These are phyloP conservation scores for Boletus reticuloceps DNA, from an alignment of 768 basidiomycete genomes.

Conservation along the genomic window DNA sequence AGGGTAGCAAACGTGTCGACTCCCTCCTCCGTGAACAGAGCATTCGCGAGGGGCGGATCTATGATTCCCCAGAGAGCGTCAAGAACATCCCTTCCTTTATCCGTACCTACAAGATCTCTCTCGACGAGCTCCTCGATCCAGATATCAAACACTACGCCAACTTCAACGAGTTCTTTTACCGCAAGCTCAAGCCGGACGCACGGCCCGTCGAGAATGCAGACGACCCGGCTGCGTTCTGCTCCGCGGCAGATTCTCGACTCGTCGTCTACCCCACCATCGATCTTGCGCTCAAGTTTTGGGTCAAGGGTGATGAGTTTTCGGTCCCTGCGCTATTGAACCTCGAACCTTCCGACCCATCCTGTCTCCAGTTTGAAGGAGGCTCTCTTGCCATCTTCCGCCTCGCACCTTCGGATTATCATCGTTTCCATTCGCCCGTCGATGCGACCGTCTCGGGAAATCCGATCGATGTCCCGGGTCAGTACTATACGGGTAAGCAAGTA, in stretches of 20 bases:
- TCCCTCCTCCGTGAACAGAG: constrained; percentile 53
- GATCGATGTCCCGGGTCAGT: constrained; percentile 50
- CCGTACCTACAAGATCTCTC: constrained; percentile 50
- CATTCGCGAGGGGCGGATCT: constrained; percentile 53
- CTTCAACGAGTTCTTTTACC: constrained; percentile 79
- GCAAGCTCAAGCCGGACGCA: constrained; percentile 55
- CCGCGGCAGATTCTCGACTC: constrained; percentile 71
- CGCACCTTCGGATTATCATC: constrained; percentile 80
- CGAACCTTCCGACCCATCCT: constrained; percentile 39
- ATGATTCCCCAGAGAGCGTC: constrained; percentile 50
- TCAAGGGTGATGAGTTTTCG: constrained; percentile 73
- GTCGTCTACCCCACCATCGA: constrained; percentile 62
- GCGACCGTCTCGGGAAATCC: constrained; percentile 43
- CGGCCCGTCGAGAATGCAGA: constrained; percentile 58
- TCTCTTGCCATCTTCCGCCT: constrained; percentile 70
- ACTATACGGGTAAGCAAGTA: constrained; percentile 50
- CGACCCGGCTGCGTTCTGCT: constrained; percentile 53
- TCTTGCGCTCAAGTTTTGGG: constrained; percentile 69
- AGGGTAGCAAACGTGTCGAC: constrained; percentile 45
- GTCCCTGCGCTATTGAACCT: constrained; percentile 56
- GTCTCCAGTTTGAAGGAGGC: constrained; percentile 40
- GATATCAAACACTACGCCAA: constrained; percentile 58
- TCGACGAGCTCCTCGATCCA: constrained; percentile 60
- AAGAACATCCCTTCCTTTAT: constrained; percentile 56
- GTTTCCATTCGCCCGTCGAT: constrained; percentile 72